These are phyloP conservation scores for Ogataea ganodermae DNA, from an alignment of 805 yeast species.

Conservation along the genomic window DNA sequence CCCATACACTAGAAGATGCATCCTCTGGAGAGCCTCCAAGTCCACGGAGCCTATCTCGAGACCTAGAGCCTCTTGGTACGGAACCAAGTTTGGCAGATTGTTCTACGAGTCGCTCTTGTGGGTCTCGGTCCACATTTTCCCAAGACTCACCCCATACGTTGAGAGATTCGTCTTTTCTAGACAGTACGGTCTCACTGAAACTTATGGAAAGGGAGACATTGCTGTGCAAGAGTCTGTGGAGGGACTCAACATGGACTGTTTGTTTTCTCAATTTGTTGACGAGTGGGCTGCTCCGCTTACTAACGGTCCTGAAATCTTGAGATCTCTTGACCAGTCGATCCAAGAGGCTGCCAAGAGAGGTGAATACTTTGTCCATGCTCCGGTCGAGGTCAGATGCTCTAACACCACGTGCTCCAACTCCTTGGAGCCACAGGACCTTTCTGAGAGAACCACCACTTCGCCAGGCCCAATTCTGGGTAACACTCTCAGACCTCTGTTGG, in stretches of 20 bases:
- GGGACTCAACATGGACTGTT: slow-evolving; percentile 93
- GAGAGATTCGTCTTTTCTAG: slow-evolving; percentile 83
- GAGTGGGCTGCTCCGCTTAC: slow-evolving; percentile 96
- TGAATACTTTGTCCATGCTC: slow-evolving; percentile 88
- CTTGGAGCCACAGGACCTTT: slow-evolving; percentile 45
- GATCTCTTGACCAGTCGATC: slow-evolving; percentile 62
- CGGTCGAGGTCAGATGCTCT: slow-evolving; percentile 91
- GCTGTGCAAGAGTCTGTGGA: slow-evolving; percentile 81
- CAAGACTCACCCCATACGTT: slow-evolving; percentile 78
- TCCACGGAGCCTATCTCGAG: slow-evolving; percentile 62
- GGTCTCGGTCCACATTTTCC: slow-evolving; percentile 71
- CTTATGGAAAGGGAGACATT: slow-evolving; percentile 54
- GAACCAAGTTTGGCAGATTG: slow-evolving; percentile 73
- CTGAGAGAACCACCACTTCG: slow-evolving; percentile 50
- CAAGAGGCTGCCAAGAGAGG: slow-evolving; percentile 57
- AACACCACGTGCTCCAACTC: slow-evolving; percentile 62
- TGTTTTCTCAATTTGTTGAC: slow-evolving; percentile 89
- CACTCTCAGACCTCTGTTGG: slow-evolving; percentile 76
- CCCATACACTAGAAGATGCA: slow-evolving; percentile 84
- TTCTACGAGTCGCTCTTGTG: slow-evolving; percentile 80
- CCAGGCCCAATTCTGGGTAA: slow-evolving; percentile 88
- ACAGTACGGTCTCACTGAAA: slow-evolving; percentile 79
- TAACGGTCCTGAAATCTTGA: slow-evolving; percentile 71
- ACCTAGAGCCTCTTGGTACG: slow-evolving; percentile 83
- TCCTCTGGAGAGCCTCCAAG: slow-evolving; percentile 87